phyloP scores from a whole-genome alignment of 345 rosid species.

The Sisymbrium irio region DNA sequence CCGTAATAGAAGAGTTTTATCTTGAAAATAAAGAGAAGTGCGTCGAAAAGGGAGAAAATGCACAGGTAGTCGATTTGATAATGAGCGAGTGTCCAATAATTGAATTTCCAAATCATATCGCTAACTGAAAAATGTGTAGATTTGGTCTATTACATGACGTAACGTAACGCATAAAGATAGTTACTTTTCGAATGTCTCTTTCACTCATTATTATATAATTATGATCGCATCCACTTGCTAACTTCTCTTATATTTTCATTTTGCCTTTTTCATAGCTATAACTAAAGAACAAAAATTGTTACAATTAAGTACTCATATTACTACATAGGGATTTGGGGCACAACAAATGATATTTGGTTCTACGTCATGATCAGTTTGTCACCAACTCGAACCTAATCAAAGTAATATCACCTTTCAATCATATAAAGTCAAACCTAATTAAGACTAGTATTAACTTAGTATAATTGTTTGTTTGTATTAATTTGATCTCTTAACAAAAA shows the following conservation, averaged over 20 bases:
- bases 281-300: background rate
- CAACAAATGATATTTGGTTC: slow-evolving; percentile 6
- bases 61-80: slow-evolving; percentile 19
- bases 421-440: slow-evolving; percentile 19
- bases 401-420: background rate
- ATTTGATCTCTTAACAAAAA: background rate
- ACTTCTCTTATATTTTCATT: background rate
- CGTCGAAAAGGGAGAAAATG: slow-evolving; percentile 7
- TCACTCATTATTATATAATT: slow-evolving; percentile 14
- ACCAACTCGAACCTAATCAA: slow-evolving; percentile 9
- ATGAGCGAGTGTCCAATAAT: slow-evolving; percentile 28
- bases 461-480: background rate
- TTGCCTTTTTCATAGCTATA: background rate
- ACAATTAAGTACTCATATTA: background rate
- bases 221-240: slow-evolving; percentile 3
- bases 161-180: slow-evolving; percentile 10
- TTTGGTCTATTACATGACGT: slow-evolving; percentile 22
- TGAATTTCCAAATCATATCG: slow-evolving; percentile 4
- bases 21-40: background rate
- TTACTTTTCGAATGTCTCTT: slow-evolving; percentile 6
- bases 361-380: slow-evolving; percentile 12
- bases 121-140: slow-evolving; percentile 13
- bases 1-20: slow-evolving; percentile 17
- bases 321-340: background rate
- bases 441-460: slow-evolving; percentile 3